Evolutionary conservation across 2,329 filamentous ascomycete species (phyloP).

Genomic region (Aspergillus sp.): DNA sequence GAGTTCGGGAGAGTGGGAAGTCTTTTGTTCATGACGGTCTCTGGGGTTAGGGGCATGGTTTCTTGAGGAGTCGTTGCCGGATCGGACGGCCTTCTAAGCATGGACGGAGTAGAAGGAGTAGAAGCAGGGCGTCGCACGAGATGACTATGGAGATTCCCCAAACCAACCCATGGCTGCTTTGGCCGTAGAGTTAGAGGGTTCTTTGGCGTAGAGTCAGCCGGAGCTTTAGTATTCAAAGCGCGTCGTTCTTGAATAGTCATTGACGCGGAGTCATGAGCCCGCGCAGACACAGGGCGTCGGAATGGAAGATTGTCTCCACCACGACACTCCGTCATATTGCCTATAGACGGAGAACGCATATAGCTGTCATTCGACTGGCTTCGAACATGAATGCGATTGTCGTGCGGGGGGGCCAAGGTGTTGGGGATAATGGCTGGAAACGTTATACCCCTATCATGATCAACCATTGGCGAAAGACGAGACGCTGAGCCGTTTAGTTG

Average conservation of each 20-base stretch:
- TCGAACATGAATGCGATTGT: conserved; percentile 9
- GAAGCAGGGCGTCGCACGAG: conserved; percentile 11
- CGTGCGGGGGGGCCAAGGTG: not conserved
- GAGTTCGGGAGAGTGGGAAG: conserved; percentile 48
- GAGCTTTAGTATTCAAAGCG: conserved; percentile 30
- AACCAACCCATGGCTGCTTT: conserved; percentile 12
- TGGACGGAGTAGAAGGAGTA: conserved; percentile 24
- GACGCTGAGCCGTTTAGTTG: conserved; percentile 32
- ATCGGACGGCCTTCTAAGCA: conserved; percentile 20
- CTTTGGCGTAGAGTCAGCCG: conserved; percentile 26
- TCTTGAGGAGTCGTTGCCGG: conserved; percentile 16
- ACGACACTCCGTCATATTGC: not conserved
- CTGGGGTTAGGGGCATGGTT: conserved; percentile 26
- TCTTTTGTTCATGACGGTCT: conserved; percentile 37
- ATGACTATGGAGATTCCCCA: conserved; percentile 8
- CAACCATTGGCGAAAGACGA: conserved; percentile 11
- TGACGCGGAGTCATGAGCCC: conserved; percentile 7
- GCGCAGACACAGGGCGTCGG: conserved; percentile 17
- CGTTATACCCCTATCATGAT: conserved; percentile 3
- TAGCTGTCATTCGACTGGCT: conserved; percentile 9
- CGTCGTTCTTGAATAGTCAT: conserved; percentile 41
- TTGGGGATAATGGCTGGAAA: not conserved
- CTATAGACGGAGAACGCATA: not conserved
- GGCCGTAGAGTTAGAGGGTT: conserved; percentile 31
- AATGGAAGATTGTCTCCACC: conserved; percentile 7